These are phyloP conservation scores for Termitomyces sp. DNA, from an alignment of 768 basidiomycete genomes.

Conservation along the genomic window DNA sequence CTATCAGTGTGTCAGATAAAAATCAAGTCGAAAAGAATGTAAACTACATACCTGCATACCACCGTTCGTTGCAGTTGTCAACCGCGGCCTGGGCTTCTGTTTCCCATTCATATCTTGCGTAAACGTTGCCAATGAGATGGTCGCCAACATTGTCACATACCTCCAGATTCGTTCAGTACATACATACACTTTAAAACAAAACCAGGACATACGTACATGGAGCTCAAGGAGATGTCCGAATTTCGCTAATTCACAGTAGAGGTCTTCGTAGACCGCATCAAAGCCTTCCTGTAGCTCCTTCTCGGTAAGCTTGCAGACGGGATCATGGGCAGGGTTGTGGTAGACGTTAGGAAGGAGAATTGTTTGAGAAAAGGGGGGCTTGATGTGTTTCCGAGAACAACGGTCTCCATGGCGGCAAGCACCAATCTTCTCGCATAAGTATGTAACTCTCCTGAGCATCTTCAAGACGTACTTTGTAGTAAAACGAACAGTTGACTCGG, in stretches of 20 bases:
- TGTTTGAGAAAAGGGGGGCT: slow-evolving; percentile 95
- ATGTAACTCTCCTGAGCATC: slow-evolving; percentile 6
- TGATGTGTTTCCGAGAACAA: slow-evolving; percentile 97
- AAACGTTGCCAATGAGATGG: slow-evolving; percentile 95
- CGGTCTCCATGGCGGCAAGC: slow-evolving; percentile 98
- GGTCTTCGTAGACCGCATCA: slow-evolving; percentile 91
- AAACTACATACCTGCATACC: slow-evolving; percentile 83
- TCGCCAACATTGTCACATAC: slow-evolving; percentile 99
- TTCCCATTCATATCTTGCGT: slow-evolving; percentile 98
- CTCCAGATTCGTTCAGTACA: slow-evolving; percentile 28
- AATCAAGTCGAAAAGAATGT: background rate
- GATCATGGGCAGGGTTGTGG: slow-evolving; percentile 95
- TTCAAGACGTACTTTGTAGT: slow-evolving; percentile 71
- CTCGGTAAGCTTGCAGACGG: slow-evolving; percentile 80
- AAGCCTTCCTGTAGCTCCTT: slow-evolving; percentile 89
- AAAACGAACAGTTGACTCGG: slow-evolving; percentile 98
- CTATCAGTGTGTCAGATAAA: slow-evolving; percentile 30
- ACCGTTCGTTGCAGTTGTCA: slow-evolving; percentile 89
- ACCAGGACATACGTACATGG: slow-evolving; percentile 53
- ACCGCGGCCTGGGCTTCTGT: slow-evolving; percentile 94
- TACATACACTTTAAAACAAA: background rate
- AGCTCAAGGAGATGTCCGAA: slow-evolving; percentile 94
- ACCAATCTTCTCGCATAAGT: slow-evolving; percentile 65
- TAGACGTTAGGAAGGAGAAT: slow-evolving; percentile 96
- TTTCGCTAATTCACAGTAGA: slow-evolving; percentile 91